A percentile compares a stretch with the other conserved stretches of the same genome.
phyloP scores from a whole-genome alignment of 2,329 filamentous ascomycete species.

The Aspergillus fumigatiaffinis region DNA sequence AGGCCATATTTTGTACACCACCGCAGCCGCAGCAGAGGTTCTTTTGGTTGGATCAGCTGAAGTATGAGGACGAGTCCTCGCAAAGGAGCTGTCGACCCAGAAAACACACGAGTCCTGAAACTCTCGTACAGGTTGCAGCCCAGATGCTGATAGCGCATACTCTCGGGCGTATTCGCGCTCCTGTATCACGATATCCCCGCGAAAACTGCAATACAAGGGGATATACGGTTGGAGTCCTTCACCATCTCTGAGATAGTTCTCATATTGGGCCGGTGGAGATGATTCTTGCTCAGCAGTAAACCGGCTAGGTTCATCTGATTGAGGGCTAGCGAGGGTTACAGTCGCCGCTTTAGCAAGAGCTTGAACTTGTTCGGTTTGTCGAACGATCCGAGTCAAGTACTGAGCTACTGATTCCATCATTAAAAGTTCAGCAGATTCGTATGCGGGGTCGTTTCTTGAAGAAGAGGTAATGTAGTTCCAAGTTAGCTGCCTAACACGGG shows the following conservation, averaged over 20 bases:
- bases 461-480: too few relatives aligned
- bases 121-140: not conserved
- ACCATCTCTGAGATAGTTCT: not conserved
- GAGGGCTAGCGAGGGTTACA: not conserved
- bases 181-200: not conserved
- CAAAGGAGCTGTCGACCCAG: not conserved
- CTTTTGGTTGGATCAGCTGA: not conserved
- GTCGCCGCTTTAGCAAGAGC: not conserved
- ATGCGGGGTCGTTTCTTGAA: too few relatives aligned
- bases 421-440: too few relatives aligned
- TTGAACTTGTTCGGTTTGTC: not conserved
- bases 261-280: not conserved
- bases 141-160: not conserved
- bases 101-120: not conserved
- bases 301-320: not conserved
- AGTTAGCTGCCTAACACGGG: too few relatives aligned
- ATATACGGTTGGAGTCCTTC: not conserved
- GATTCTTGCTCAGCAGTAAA: not conserved
- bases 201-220: not conserved
- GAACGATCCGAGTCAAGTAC: too few relatives aligned
- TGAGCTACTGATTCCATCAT: too few relatives aligned
- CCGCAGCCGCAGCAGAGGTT: not conserved
- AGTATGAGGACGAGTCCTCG: not conserved
- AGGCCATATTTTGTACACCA: not conserved
- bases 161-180: not conserved